Evolutionary conservation across 345 rosid genomes (phyloP).

Genomic region (Murraya koenigii): DNA sequence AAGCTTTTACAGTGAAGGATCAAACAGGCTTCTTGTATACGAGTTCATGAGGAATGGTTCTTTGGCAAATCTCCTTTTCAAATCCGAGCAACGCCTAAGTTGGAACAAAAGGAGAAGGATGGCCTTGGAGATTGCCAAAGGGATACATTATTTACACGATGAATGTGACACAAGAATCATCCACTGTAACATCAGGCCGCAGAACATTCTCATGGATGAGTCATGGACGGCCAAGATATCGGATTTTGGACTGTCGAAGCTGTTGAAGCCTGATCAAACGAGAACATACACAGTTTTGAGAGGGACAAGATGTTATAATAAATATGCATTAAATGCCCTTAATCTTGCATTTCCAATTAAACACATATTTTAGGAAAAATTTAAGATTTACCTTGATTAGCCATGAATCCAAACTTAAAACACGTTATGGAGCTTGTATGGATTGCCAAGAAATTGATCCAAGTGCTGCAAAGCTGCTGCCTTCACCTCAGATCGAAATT

Average conservation of each 20-base stretch:
- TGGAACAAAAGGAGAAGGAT: neutral
- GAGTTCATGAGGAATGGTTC: neutral
- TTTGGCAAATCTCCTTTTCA: neutral
- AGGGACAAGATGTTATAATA: slow-evolving; percentile 11
- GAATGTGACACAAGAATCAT: slow-evolving; percentile 17
- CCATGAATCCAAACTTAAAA: no score
- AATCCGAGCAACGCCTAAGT: neutral
- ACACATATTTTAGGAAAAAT: no score
- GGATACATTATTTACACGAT: slow-evolving; percentile 10
- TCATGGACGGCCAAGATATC: neutral
- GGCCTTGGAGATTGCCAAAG: neutral
- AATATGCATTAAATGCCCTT: no score
- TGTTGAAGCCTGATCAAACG: slow-evolving; percentile 14
- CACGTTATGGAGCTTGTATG: no score
- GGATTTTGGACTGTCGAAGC: slow-evolving; percentile 10
- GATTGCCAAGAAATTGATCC: no score
- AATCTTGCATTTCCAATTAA: no score
- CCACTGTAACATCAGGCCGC: slow-evolving; percentile 18
- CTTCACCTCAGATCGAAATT: no score
- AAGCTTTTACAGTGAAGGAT: neutral
- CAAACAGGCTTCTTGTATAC: slow-evolving; percentile 1
- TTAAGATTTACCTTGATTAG: no score
- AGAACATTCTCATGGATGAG: slow-evolving; percentile 7
- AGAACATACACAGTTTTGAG: slow-evolving; percentile 6
- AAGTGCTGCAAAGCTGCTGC: no score